These are phyloP conservation scores for Angophora floribunda DNA, from an alignment of 345 rosid genomes.

Conservation along the genomic window DNA sequence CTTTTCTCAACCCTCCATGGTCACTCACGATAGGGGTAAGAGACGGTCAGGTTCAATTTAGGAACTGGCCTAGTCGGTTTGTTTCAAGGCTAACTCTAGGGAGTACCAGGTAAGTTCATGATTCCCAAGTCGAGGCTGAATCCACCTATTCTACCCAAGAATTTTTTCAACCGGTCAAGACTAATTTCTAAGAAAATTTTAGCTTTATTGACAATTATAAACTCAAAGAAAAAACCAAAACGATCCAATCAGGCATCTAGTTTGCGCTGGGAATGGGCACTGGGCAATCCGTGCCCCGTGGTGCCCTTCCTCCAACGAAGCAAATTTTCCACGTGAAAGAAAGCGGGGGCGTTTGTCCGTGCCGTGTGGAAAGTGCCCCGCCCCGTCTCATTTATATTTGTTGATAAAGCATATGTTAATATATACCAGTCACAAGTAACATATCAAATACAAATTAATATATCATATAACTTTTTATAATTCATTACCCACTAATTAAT, in stretches of 20 bases:
- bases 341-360: not conserved
- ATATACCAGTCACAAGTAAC: not conserved
- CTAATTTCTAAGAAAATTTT: not conserved
- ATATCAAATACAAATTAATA: not conserved
- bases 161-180: not conserved
- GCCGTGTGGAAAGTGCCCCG: not conserved
- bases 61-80: not conserved
- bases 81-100: not conserved
- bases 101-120: not conserved
- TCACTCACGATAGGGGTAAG: not conserved
- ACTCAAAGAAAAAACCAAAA: not conserved
- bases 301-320: not conserved
- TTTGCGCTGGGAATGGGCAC: not conserved
- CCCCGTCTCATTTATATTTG: not conserved
- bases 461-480: not conserved
- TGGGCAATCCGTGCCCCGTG: not conserved
- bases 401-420: not conserved
- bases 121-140: not conserved
- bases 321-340: not conserved
- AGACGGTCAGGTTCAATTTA: not conserved
- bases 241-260: not conserved
- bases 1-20: not conserved
- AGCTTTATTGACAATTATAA: not conserved
- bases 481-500: not conserved
- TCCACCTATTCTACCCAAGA: not conserved